Evolutionary conservation across 2,329 filamentous ascomycete genomes (phyloP).

Genomic region (Neonectria neomacrospora): DNA sequence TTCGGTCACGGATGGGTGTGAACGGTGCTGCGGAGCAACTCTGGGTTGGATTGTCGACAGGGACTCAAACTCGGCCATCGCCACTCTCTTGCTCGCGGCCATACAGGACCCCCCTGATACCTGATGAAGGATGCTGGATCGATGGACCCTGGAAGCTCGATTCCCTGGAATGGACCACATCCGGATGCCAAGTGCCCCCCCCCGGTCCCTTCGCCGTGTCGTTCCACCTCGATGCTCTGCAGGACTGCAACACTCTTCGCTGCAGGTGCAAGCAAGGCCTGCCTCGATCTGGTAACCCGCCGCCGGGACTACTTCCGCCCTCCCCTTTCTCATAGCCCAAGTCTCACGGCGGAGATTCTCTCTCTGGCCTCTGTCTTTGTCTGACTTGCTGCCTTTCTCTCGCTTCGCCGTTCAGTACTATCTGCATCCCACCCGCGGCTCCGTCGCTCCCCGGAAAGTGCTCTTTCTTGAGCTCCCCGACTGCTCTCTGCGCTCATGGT

Average conservation of each 20-base stretch:
- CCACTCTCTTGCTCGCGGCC: background rate
- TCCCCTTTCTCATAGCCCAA: background rate
- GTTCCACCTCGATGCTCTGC: constrained; percentile 13
- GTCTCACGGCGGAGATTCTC: background rate
- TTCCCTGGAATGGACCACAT: background rate
- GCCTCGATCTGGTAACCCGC: constrained; percentile 4
- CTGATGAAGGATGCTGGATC: background rate
- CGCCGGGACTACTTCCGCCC: background rate
- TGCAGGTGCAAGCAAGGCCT: background rate
- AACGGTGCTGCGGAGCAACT: background rate
- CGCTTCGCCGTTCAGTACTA: background rate
- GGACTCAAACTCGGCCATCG: background rate
- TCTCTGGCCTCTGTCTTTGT: background rate
- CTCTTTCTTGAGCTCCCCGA: background rate
- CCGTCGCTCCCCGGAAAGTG: constrained; percentile 8
- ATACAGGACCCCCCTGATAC: background rate
- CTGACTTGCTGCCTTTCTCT: background rate
- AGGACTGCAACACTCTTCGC: background rate
- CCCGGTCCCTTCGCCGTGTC: background rate
- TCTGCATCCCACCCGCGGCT: background rate
- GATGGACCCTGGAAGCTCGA: background rate
- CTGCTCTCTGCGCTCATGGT: background rate
- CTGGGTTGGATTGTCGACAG: background rate
- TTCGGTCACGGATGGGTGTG: background rate
- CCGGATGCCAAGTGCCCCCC: background rate